These are phyloP conservation scores for Tetrapisispora taiwanensis DNA, from an alignment of 805 yeast genomes.

Conservation along the genomic window DNA sequence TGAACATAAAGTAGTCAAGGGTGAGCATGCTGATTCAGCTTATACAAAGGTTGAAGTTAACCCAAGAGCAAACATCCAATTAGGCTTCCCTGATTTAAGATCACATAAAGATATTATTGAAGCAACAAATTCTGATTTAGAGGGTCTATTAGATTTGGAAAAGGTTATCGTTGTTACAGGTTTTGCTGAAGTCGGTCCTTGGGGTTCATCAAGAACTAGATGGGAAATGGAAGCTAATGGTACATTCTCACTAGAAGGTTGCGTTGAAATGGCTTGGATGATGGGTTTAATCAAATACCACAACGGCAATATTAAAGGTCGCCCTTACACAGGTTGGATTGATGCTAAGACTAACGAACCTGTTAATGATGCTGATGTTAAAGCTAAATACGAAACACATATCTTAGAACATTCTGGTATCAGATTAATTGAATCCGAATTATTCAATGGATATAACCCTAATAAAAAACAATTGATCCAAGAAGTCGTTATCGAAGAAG, in stretches of 20 bases:
- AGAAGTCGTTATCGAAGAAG: conserved; percentile 94
- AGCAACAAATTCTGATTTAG: conserved; percentile 57
- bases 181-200: conserved; percentile 97
- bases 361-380: conserved; percentile 89
- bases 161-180: conserved; percentile 93
- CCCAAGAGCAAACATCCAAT: conserved; percentile 92
- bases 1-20: conserved; percentile 73
- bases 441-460: conserved; percentile 91
- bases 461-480: conserved; percentile 85
- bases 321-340: conserved; percentile 94
- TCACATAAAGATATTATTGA: conserved; percentile 62
- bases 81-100: conserved; percentile 85
- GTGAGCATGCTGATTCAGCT: conserved; percentile 80
- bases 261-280: conserved; percentile 99
- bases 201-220: conserved; percentile 98
- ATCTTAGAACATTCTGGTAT: conserved; percentile 93
- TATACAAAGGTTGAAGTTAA: conserved; percentile 66
- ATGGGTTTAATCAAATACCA: conserved; percentile 96
- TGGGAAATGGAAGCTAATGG: conserved; percentile 99
- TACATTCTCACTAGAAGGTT: conserved; percentile 92
- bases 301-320: conserved; percentile 53
- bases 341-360: conserved; percentile 89
- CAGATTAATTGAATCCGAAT: conserved; percentile 91
- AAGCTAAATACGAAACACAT: conserved; percentile 79
- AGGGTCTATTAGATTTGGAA: conserved; percentile 87